These are phyloP conservation scores for Coemansia sp. DNA, from an alignment of 192 early-diverging fungal species.

Conservation along the genomic window DNA sequence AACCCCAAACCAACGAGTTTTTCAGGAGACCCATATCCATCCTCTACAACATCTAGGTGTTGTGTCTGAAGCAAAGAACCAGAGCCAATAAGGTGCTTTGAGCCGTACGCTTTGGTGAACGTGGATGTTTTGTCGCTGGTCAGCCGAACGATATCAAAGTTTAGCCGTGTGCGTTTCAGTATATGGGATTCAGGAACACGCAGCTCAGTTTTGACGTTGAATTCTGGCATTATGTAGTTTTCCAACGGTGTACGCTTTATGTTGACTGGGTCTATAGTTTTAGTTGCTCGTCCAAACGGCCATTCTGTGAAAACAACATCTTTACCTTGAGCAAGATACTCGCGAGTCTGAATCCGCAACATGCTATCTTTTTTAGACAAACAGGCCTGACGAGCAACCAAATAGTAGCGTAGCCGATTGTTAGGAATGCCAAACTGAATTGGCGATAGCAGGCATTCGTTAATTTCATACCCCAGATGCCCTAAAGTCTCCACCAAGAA, in stretches of 20 bases:
- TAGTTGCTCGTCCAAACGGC: constrained; percentile 31
- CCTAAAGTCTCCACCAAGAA: constrained; percentile 29
- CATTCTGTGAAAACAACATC: constrained; percentile 25
- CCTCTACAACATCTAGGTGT: constrained; percentile 62
- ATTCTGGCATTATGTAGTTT: constrained; percentile 20
- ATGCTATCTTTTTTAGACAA: no score
- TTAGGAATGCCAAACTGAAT: constrained; percentile 47
- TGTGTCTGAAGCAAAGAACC: constrained; percentile 79
- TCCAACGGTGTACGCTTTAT: constrained; percentile 6
- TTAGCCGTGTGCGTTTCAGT: constrained; percentile 28
- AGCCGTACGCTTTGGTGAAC: constrained; percentile 81
- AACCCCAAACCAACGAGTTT: constrained; percentile 66
- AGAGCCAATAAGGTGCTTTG: constrained; percentile 70
- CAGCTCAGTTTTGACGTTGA: constrained; percentile 6
- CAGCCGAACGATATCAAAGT: constrained; percentile 41
- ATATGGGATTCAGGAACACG: constrained; percentile 25
- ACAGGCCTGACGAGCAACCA: constrained; percentile 17
- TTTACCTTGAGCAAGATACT: constrained; percentile 23
- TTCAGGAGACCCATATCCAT: constrained; percentile 64
- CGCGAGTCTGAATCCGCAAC: background rate
- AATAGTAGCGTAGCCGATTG: constrained; percentile 36
- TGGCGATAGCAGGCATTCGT: constrained; percentile 45
- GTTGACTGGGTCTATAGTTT: background rate
- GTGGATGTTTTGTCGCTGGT: constrained; percentile 33
- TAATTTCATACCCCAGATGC: constrained; percentile 24